phyloP scores from a whole-genome alignment of 1,284 basidiomycete species.

The Cerrena zonata region DNA sequence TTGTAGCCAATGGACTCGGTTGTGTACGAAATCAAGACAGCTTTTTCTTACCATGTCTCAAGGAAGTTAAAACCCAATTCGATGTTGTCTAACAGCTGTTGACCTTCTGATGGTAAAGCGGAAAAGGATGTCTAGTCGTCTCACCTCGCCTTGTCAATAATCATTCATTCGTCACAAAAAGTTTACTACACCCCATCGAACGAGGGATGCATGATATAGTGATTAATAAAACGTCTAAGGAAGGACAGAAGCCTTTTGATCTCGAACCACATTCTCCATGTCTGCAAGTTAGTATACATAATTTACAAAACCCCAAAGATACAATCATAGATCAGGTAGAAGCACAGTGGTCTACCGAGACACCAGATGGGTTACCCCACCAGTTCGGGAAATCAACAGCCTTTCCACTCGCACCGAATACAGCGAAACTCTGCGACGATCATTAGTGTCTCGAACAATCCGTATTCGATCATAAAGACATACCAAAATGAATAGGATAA shows the following conservation, averaged over 20 bases:
- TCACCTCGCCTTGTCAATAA: too few species aligned
- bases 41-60: too few species aligned
- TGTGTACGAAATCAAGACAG: too few species aligned
- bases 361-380: constrained; percentile 28
- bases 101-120: too few species aligned
- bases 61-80: too few species aligned
- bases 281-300: constrained; percentile 3
- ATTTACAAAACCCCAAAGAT: background rate
- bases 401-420: constrained; percentile 61
- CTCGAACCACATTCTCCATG: background rate
- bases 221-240: background rate
- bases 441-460: background rate
- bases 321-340: constrained; percentile 9
- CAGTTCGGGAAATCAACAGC: constrained; percentile 46
- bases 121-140: too few species aligned
- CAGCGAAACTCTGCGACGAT: constrained; percentile 47
- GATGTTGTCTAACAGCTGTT: too few species aligned
- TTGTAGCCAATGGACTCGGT: too few species aligned
- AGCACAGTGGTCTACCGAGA: constrained; percentile 25
- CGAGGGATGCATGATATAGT: too few species aligned
- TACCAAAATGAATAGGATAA: constrained; percentile 42
- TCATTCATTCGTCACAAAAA: too few species aligned
- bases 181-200: too few species aligned
- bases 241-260: background rate
- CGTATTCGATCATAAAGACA: constrained; percentile 2